phyloP scores from a whole-genome alignment of 2,329 filamentous ascomycete genomes.

The Aspergillus ruber region DNA sequence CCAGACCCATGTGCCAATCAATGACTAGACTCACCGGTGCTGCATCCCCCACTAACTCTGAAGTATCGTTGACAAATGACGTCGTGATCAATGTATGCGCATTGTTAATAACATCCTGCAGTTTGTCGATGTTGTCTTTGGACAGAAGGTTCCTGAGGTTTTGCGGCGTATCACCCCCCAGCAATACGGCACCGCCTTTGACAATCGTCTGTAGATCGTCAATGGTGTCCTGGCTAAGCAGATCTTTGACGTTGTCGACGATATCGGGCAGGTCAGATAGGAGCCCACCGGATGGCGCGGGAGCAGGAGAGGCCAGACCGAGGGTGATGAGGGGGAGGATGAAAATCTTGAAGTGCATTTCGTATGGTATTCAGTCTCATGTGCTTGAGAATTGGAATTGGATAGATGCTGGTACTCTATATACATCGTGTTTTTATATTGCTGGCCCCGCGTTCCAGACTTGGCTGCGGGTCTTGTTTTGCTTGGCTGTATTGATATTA shows the following conservation, averaged over 20 bases:
- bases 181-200: constrained; percentile 21
- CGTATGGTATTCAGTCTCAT: neutral
- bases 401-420: neutral
- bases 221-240: constrained; percentile 20
- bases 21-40: constrained; percentile 20
- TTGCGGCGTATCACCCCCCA: constrained; percentile 23
- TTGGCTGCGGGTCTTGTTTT: neutral
- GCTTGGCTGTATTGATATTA: neutral
- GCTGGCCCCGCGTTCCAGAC: neutral
- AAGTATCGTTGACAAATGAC: constrained; percentile 25
- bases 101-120: constrained; percentile 20
- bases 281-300: constrained; percentile 14
- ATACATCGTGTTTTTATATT: neutral
- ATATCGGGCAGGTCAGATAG: constrained; percentile 21
- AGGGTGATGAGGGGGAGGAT: constrained; percentile 15
- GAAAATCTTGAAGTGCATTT: constrained; percentile 12
- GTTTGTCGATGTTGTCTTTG: constrained; percentile 16
- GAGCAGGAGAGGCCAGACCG: constrained; percentile 14
- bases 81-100: constrained; percentile 21
- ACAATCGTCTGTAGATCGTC: constrained; percentile 21
- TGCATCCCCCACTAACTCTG: constrained; percentile 26
- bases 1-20: neutral
- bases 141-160: constrained; percentile 21
- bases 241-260: constrained; percentile 19
- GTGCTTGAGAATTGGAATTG: constrained; percentile 1